These are phyloP conservation scores for Cyclotella kingstonii DNA, from an alignment of 108 stramenopile species.

Conservation along the genomic window DNA sequence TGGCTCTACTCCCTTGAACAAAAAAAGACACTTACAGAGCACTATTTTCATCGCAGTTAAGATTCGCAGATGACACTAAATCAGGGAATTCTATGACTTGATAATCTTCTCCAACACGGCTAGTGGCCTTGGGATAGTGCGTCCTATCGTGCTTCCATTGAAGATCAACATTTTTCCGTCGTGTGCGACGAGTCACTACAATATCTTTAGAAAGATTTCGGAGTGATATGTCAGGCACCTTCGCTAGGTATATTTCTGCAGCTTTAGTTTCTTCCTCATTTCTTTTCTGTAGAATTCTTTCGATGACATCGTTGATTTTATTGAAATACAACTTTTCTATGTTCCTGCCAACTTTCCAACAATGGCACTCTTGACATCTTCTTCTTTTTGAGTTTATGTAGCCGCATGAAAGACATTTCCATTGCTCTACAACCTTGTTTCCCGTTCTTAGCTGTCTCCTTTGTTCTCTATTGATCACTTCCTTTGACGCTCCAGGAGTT, in stretches of 20 bases:
- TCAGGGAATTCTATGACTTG: conserved; percentile 54
- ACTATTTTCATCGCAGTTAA: conserved; percentile 7
- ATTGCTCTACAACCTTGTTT: conserved; percentile 9
- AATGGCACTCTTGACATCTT: conserved; percentile 14
- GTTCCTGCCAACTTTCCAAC: conserved; percentile 7
- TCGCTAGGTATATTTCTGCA: conserved; percentile 34
- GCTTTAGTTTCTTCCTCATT: conserved; percentile 41
- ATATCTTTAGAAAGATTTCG: conserved; percentile 6
- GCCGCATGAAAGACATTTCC: conserved; percentile 29
- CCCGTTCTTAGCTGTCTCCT: neutral
- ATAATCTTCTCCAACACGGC: conserved; percentile 60
- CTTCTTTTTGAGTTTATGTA: conserved; percentile 10
- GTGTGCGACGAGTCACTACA: conserved; percentile 1
- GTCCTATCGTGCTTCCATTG: conserved; percentile 70
- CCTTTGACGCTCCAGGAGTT: conserved; percentile 39
- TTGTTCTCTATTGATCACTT: conserved; percentile 4
- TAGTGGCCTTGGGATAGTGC: conserved; percentile 54
- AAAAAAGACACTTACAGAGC: conserved; percentile 7
- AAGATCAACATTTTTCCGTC: conserved; percentile 17
- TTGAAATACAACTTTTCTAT: conserved; percentile 34
- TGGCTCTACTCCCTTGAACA: neutral
- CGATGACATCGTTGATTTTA: conserved; percentile 47
- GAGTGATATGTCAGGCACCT: conserved; percentile 10
- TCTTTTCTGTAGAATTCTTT: conserved; percentile 33
- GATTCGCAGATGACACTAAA: conserved; percentile 32